These are phyloP conservation scores for Penicillium roqueforti DNA, from an alignment of 495 filamentous ascomycete species.

Conservation along the genomic window DNA sequence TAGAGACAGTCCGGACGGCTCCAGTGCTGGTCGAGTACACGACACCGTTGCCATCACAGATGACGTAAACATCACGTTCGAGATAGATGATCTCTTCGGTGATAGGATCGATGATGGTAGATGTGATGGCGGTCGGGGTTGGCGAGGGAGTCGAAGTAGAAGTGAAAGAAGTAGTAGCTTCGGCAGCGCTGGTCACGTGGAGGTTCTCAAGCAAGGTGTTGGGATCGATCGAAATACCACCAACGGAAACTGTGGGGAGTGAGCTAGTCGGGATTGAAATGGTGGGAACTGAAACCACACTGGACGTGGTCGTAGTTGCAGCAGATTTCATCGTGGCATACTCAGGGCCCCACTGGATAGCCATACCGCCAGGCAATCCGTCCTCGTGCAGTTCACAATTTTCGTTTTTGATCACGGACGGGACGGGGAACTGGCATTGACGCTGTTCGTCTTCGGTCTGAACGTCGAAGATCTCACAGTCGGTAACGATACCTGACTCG, in stretches of 20 bases:
- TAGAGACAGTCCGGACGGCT: conserved; percentile 18
- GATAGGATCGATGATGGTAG: conserved; percentile 22
- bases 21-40: conserved; percentile 27
- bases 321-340: conserved; percentile 35
- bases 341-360: conserved; percentile 49
- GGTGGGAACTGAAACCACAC: conserved; percentile 10
- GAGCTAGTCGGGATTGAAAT: too few species aligned
- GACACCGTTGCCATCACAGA: conserved; percentile 26
- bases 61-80: conserved; percentile 35
- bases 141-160: conserved; percentile 21
- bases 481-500: conserved; percentile 47
- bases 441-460: conserved; percentile 39
- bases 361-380: conserved; percentile 52
- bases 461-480: conserved; percentile 58
- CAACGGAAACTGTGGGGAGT: conserved; percentile 9
- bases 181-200: not conserved
- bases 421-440: conserved; percentile 46
- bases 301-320: not conserved
- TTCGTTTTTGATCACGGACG: conserved; percentile 37
- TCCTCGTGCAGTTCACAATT: conserved; percentile 28
- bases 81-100: conserved; percentile 37
- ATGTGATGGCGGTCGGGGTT: conserved; percentile 27
- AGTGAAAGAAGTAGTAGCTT: conserved; percentile 8
- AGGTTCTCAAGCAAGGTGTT: conserved; percentile 5
- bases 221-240: conserved; percentile 8